phyloP scores from a whole-genome alignment of 176 grass and related monocot genomes.

The Alloteropsis semialata region DNA sequence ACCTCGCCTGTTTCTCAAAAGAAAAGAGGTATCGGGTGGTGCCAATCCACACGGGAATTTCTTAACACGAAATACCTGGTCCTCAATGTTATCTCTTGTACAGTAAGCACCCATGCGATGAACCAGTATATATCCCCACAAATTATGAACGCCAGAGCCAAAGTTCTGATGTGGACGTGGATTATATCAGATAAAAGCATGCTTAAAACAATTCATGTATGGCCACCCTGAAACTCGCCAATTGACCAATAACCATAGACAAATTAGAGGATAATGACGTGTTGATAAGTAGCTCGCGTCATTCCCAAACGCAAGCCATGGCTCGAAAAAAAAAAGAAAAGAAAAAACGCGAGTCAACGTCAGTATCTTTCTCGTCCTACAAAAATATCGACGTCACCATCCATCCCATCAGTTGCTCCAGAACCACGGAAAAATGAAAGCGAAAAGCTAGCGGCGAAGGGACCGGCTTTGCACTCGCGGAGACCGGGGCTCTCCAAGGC shows the following conservation, averaged over 20 bases:
- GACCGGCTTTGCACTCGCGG: neutral
- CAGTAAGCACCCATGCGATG: neutral
- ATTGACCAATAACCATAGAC: too few relatives aligned
- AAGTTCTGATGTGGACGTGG: neutral
- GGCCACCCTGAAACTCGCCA: neutral
- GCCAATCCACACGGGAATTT: neutral
- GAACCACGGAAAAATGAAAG: neutral
- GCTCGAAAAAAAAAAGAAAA: neutral
- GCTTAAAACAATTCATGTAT: neutral
- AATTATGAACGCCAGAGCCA: neutral
- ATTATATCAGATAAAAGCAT: neutral
- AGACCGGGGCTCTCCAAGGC: neutral
- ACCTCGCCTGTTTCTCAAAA: neutral
- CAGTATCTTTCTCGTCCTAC: neutral
- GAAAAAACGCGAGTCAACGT: neutral
- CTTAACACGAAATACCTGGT: neutral
- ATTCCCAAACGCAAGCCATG: neutral
- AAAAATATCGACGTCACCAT: neutral
- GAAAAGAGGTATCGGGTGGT: neutral
- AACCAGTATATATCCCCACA: neutral
- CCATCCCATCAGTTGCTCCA: neutral
- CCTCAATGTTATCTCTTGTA: neutral
- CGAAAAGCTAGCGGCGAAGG: neutral
- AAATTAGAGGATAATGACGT: neutral
- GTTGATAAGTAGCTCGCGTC: neutral